These are phyloP conservation scores for Vitis riparia DNA, from an alignment of 164 flowering plant genomes.

Conservation along the genomic window DNA sequence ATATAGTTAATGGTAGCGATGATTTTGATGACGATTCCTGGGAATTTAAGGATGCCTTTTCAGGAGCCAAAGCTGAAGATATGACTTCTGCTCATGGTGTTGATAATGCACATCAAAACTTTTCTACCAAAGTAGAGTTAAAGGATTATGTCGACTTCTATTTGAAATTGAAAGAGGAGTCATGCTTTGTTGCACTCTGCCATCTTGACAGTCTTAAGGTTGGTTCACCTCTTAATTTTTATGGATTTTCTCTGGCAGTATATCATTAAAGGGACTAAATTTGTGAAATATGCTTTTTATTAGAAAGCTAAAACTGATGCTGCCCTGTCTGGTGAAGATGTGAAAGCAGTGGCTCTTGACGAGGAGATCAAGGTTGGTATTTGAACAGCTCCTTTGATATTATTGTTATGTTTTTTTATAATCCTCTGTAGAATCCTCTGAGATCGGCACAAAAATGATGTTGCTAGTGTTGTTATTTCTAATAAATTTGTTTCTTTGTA, in stretches of 20 bases:
- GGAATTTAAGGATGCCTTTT: slow-evolving; percentile 62
- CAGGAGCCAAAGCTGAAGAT: slow-evolving; percentile 22
- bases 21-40: slow-evolving; percentile 56
- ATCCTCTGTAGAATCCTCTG: too few relatives aligned
- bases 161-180: slow-evolving; percentile 50
- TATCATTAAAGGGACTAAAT: slow-evolving; percentile 13
- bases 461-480: too few relatives aligned
- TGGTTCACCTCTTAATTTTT: slow-evolving; percentile 16
- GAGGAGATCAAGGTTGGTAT: slow-evolving; percentile 60
- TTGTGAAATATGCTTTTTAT: slow-evolving; percentile 18
- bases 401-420: neutral
- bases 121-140: slow-evolving; percentile 23
- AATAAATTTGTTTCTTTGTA: neutral
- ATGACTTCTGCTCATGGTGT: slow-evolving; percentile 16
- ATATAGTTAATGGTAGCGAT: slow-evolving; percentile 25
- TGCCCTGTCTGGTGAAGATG: slow-evolving; percentile 40
- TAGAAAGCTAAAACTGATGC: slow-evolving; percentile 47
- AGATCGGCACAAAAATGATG: too few relatives aligned
- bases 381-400: neutral
- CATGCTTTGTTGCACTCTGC: slow-evolving; percentile 28
- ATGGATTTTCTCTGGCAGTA: neutral
- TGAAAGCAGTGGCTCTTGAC: slow-evolving; percentile 30
- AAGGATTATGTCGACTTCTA: slow-evolving; percentile 51
- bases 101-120: slow-evolving; percentile 12
- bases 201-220: slow-evolving; percentile 72